phyloP scores from a whole-genome alignment of 129 eudicot genomes.

The Helianthus annuus region DNA sequence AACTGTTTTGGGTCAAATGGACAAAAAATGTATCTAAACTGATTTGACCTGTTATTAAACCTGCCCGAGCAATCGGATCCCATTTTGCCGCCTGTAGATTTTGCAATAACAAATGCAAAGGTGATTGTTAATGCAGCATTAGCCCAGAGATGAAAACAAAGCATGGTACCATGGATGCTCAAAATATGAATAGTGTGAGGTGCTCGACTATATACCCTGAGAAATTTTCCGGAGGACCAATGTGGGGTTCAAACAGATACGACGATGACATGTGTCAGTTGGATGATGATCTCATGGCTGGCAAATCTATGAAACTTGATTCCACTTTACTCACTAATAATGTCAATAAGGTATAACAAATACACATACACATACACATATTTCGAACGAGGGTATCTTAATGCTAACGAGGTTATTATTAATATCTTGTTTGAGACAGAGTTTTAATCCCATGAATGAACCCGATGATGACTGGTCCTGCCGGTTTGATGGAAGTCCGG shows the following conservation, averaged over 20 bases:
- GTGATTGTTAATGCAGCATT: conserved; percentile 50
- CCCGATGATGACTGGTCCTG: conserved; percentile 86
- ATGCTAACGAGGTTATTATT: conserved; percentile 7
- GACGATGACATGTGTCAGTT: conserved; percentile 97
- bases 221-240: conserved; percentile 46
- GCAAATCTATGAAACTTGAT: conserved; percentile 48
- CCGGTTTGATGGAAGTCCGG: conserved; percentile 79
- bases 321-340: conserved; percentile 42
- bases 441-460: conserved; percentile 87
- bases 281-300: conserved; percentile 63
- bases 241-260: conserved; percentile 60
- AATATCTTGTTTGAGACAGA: conserved; percentile 41
- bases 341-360: conserved; percentile 59
- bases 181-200: conserved; percentile 52
- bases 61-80: neutral
- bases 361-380: neutral
- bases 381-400: neutral
- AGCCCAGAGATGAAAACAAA: conserved; percentile 47
- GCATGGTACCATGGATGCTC: conserved; percentile 42
- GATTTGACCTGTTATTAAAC: neutral
- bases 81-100: neutral
- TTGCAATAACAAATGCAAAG: conserved; percentile 19
- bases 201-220: conserved; percentile 75
- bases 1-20: neutral
- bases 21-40: neutral